Conservation (phyloP, 108 stramenopile genomes). For the Pseudonitzschia multiseries region DNA sequence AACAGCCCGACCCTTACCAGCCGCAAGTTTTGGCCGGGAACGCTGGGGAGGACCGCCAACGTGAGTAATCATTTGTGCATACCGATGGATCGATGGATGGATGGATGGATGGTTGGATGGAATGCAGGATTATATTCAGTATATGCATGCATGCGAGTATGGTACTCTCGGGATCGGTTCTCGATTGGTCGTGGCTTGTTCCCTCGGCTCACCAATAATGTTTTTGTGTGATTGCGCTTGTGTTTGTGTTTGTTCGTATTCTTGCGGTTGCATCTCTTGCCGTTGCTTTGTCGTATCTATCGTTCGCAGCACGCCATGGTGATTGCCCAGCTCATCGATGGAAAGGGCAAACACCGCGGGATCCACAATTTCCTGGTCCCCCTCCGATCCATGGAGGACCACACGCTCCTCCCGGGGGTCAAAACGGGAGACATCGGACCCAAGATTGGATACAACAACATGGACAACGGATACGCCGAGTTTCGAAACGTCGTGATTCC, state of each 20-base stretch:
- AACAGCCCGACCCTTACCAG: constrained; percentile 85
- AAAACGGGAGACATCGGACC: constrained; percentile 94
- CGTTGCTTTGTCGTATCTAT: neutral
- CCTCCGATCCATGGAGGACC: constrained; percentile 76
- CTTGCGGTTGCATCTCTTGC: neutral
- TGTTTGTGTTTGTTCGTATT: neutral
- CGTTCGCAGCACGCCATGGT: constrained; percentile 87
- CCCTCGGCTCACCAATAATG: no score
- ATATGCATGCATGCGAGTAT: no score
- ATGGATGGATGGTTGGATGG: neutral
- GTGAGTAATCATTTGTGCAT: neutral
- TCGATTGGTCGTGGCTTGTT: no score
- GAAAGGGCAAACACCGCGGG: constrained; percentile 73
- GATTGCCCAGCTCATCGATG: constrained; percentile 93
- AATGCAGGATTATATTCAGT: no score
- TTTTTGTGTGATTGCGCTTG: neutral
- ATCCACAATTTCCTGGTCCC: constrained; percentile 96
- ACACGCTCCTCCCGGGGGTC: constrained; percentile 85
- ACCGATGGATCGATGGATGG: neutral
- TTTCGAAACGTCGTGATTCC: constrained; percentile 88
- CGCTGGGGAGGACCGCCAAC: constrained; percentile 88
- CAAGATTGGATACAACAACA: constrained; percentile 95
- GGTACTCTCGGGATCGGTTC: no score
- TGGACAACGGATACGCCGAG: constrained; percentile 95
- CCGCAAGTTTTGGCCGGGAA: constrained; percentile 95